Conservation (phyloP, 2,329 filamentous ascomycete species). For the Monosporascus sp. region DNA sequence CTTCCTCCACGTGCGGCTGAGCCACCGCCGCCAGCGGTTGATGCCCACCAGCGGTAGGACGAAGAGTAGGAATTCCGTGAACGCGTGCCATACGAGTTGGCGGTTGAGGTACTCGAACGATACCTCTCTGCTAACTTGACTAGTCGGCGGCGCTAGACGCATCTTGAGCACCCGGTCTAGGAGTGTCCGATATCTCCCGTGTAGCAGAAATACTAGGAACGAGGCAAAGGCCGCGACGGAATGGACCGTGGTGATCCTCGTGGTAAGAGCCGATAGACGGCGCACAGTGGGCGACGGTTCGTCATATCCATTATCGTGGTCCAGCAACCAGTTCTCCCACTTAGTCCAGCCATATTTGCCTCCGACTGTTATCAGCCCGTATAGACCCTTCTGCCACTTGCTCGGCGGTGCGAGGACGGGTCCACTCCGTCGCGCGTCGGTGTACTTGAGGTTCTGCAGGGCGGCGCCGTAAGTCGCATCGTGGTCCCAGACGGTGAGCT, state of each 20-base stretch:
- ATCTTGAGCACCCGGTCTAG: constrained; percentile 80
- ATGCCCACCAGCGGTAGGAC: constrained; percentile 95
- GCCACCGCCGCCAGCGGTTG: constrained; percentile 84
- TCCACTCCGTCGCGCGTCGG: constrained; percentile 67
- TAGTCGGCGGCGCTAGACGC: constrained; percentile 77
- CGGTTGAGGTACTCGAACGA: constrained; percentile 97
- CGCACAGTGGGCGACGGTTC: constrained; percentile 45
- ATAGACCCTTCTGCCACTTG: constrained; percentile 75
- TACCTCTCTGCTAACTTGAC: constrained; percentile 82
- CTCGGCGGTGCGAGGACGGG: constrained; percentile 64
- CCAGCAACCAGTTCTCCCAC: constrained; percentile 82
- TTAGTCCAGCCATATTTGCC: constrained; percentile 87
- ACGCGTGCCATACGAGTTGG: constrained; percentile 98
- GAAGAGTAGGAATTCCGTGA: constrained; percentile 97
- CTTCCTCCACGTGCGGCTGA: constrained; percentile 80
- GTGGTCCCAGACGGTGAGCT: constrained; percentile 94
- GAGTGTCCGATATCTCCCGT: constrained; percentile 85
- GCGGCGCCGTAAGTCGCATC: constrained; percentile 91
- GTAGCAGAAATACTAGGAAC: constrained; percentile 85
- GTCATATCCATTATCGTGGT: constrained; percentile 70
- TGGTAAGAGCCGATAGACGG: constrained; percentile 64
- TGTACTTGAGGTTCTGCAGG: constrained; percentile 85
- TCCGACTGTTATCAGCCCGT: constrained; percentile 79
- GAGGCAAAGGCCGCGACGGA: constrained; percentile 76
- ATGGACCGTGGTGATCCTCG: constrained; percentile 64